Evolutionary conservation across 352 stramenopile genomes (phyloP), one percentile per base, ranked within the genome.

Genomic region (Phytophthora quininea): DNA sequence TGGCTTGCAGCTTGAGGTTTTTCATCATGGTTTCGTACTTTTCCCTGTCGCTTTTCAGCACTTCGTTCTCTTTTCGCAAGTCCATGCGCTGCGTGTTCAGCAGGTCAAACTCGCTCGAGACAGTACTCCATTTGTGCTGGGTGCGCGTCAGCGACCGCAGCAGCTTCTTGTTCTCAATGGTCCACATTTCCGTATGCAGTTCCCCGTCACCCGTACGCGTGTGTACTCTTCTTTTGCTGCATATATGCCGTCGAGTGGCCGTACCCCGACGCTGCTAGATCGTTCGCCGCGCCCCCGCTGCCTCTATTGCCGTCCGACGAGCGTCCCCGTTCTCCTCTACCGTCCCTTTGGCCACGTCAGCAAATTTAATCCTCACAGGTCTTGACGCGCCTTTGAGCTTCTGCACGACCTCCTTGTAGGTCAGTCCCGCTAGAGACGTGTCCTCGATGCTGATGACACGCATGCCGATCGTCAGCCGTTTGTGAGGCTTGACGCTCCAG

Each of bases 401-500:
- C 56, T 80, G 79, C 48, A 94, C 88, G 27, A 96, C 79, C 38
- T 95, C 86, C 42, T 89, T 90, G 77, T 96, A 96, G 27, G 82
- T 93, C 19, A 92, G 67, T 9, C 88, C 88, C 2, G 84, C 85
- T 32, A 96, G 73, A 27, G 74, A 84, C 53, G 75, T 67, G 55
- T 86, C 76, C 61, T 92, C 86, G 43, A 96, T 93, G 29, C 74
- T 84, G 43, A 86, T 94, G 47, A 96, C 78, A 24, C 88, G 84
- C 88, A 96, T 96, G 50, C 86, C 82, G 55, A 93, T 91, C 5
- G 80, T 93, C 60, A 96, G 56, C 2, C 88, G 86, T 50, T 87
- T 86, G 58, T 95, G 76, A 7, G 86, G 82, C 61, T 93, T 93
- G 52, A 96, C 88, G 60, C 88, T 95, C 88, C 88, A 96, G 63